Percentiles rank a stretch among this genome's conserved stretches.
Evolutionary conservation across 306 rosid species (phyloP).

Genomic region (Ormosia emarginata): DNA sequence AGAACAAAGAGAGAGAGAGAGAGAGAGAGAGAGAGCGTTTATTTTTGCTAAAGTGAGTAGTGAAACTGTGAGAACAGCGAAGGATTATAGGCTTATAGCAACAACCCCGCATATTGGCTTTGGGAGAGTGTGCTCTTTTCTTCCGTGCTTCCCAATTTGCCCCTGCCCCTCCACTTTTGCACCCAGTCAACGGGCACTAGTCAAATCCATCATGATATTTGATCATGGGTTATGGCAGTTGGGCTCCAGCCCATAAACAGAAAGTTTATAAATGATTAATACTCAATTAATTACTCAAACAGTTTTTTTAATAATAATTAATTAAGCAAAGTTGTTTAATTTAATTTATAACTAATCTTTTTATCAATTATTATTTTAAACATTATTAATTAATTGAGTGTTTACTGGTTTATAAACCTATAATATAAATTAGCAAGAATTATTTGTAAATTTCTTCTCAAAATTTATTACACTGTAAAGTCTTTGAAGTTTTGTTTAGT

Average conservation of each 20-base stretch:
- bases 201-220: neutral
- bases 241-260: conserved; percentile 21
- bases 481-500: too few species aligned
- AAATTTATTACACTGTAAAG: too few species aligned
- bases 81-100: neutral
- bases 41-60: conserved; percentile 4
- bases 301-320: too few species aligned
- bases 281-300: neutral
- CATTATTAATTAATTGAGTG: too few species aligned
- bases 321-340: too few species aligned
- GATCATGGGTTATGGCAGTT: neutral
- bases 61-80: neutral
- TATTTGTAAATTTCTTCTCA: too few species aligned
- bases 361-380: too few species aligned
- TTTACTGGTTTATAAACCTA: too few species aligned
- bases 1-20: conserved; percentile 3
- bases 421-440: too few species aligned
- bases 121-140: neutral
- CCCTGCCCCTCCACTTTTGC: conserved; percentile 10
- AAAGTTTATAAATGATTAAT: neutral
- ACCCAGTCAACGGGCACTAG: conserved; percentile 6
- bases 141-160: conserved; percentile 10
- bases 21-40: neutral
- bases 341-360: too few species aligned
- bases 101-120: neutral